Evolutionary conservation across 2,329 filamentous ascomycete genomes (phyloP).

Genomic region (Graphilbum fragrans): DNA sequence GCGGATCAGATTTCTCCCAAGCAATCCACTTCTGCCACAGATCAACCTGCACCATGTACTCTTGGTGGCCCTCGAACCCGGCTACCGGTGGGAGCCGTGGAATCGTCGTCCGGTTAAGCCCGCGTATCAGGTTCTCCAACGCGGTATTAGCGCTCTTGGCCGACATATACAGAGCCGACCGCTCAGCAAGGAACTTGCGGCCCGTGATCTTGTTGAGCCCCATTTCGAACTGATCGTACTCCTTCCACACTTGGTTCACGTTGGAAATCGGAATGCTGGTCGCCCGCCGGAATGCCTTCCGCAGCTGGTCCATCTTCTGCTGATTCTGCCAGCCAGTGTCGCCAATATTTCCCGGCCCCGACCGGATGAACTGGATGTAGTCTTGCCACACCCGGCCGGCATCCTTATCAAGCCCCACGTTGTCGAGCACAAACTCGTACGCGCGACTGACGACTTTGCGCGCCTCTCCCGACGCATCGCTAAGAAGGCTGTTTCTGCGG

Average conservation of each 20-base stretch:
- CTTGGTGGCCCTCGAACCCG: conserved; percentile 76
- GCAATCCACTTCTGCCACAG: conserved; percentile 90
- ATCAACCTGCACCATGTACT: conserved; percentile 73
- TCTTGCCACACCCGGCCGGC: conserved; percentile 86
- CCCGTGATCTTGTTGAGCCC: conserved; percentile 85
- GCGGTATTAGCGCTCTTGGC: conserved; percentile 83
- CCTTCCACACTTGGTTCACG: conserved; percentile 83
- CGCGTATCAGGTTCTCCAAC: conserved; percentile 75
- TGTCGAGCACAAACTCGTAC: conserved; percentile 85
- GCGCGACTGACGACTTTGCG: conserved; percentile 71
- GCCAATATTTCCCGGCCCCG: conserved; percentile 72
- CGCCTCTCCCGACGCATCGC: conserved; percentile 64
- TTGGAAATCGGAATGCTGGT: conserved; percentile 77
- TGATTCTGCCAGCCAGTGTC: conserved; percentile 90
- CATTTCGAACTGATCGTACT: conserved; percentile 96
- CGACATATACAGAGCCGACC: conserved; percentile 89
- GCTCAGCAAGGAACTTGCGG: conserved; percentile 87
- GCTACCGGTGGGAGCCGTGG: conserved; percentile 71
- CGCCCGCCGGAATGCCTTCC: conserved; percentile 85
- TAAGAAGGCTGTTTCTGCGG: conserved; percentile 77
- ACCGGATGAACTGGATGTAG: conserved; percentile 87
- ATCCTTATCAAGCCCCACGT: conserved; percentile 84
- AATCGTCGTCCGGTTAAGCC: conserved; percentile 63
- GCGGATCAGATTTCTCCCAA: conserved; percentile 89
- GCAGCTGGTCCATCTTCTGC: conserved; percentile 91